Evolutionary conservation across 2,329 filamentous ascomycete genomes (phyloP).

Genomic region (Verticillium klebahnii): DNA sequence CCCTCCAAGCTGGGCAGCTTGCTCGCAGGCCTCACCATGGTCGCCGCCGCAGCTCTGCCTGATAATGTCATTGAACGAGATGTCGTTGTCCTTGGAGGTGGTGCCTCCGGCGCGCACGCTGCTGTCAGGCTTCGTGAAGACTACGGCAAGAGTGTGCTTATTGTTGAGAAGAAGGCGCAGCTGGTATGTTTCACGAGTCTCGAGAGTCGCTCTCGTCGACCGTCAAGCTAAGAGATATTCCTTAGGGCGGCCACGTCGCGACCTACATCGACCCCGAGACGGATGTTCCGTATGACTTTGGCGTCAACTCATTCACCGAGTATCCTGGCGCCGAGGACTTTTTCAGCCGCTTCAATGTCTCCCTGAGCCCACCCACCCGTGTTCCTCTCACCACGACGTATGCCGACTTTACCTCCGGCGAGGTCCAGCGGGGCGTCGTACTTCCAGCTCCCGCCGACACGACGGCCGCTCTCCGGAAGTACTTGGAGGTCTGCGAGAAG

Average conservation of each 20-base stretch:
- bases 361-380: conserved; percentile 17
- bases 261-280: conserved; percentile 40
- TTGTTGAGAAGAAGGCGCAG: conserved; percentile 28
- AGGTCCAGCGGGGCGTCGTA: conserved; percentile 9
- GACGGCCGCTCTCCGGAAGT: conserved; percentile 19
- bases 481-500: conserved; percentile 19
- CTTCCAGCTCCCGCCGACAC: conserved; percentile 15
- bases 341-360: conserved; percentile 37
- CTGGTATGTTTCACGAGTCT: conserved; percentile 19
- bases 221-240: conserved; percentile 7
- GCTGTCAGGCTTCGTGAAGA: conserved; percentile 30
- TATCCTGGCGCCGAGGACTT: conserved; percentile 34
- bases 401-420: conserved; percentile 30
- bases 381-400: conserved; percentile 22
- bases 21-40: background rate
- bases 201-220: background rate
- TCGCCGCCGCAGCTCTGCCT: background rate
- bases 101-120: conserved; percentile 30
- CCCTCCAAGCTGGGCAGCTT: background rate
- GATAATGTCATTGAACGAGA: conserved; percentile 18
- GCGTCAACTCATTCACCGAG: conserved; percentile 31
- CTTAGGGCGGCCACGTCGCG: conserved; percentile 42
- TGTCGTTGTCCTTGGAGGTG: conserved; percentile 30
- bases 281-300: conserved; percentile 26
- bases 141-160: conserved; percentile 22